Conservation (phyloP, 257 asterid genomes). For the Lithospermum erythrorhizon region DNA sequence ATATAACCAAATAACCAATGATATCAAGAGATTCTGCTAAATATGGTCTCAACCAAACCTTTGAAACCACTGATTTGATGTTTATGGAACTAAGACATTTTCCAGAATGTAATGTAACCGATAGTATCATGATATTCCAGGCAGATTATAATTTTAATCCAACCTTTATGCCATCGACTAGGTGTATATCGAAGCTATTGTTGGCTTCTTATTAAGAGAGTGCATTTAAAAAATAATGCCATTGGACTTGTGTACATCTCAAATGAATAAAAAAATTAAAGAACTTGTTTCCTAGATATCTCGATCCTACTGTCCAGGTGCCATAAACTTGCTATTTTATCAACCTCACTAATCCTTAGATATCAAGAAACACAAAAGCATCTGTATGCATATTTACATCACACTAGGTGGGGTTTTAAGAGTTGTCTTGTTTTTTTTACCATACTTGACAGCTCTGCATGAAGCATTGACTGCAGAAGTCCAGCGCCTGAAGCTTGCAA, state of each 20-base stretch:
- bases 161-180: background rate
- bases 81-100: background rate
- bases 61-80: background rate
- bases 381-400: background rate
- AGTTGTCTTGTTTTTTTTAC: background rate
- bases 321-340: background rate
- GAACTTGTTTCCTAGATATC: background rate
- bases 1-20: too few relatives aligned
- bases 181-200: background rate
- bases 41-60: background rate
- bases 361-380: background rate
- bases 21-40: background rate
- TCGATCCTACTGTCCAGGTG: background rate
- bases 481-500: slow-evolving; percentile 52
- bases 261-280: background rate
- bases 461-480: slow-evolving; percentile 66
- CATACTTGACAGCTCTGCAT: slow-evolving; percentile 47
- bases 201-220: background rate
- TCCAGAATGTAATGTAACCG: background rate
- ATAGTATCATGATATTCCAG: background rate
- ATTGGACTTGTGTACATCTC: background rate
- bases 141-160: background rate
- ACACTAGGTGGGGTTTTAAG: background rate
- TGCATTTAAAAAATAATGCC: background rate
- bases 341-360: background rate